phyloP scores from a whole-genome alignment of 164 flowering plant species.

The Liquidambar formosana region DNA sequence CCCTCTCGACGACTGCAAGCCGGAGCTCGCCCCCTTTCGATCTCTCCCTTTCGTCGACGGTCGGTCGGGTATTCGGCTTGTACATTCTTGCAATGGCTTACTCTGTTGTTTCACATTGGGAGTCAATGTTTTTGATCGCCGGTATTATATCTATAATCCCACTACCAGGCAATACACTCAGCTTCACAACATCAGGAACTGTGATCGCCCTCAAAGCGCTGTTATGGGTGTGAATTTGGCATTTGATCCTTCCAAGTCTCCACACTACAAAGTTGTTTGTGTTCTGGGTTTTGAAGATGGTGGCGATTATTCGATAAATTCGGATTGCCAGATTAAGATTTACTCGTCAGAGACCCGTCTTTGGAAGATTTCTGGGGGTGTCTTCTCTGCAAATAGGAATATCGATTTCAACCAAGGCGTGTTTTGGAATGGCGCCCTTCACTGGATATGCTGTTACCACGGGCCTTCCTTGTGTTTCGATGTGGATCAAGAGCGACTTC shows the following conservation, averaged over 20 bases:
- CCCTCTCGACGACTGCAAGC: background rate
- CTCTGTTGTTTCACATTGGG: constrained; percentile 1
- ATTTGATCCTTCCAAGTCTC: constrained; percentile 22
- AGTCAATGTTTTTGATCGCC: background rate
- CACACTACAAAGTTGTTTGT: constrained; percentile 21
- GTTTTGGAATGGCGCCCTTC: constrained; percentile 22
- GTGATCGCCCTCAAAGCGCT: too few relatives aligned
- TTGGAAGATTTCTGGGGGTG: constrained; percentile 11
- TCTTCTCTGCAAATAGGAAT: background rate
- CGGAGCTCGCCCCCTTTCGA: constrained; percentile 6
- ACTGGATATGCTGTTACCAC: too few relatives aligned
- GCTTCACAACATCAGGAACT: too few relatives aligned
- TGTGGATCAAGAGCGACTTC: constrained; percentile 8
- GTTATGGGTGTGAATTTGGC: constrained; percentile 11
- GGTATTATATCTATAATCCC: constrained; percentile 23
- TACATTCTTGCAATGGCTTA: constrained; percentile 28
- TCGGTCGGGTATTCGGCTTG: constrained; percentile 1
- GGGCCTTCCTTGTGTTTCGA: constrained; percentile 13
- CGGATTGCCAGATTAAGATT: constrained; percentile 20
- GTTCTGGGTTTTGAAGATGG: background rate
- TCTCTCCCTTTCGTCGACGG: background rate
- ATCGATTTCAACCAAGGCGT: constrained; percentile 6
- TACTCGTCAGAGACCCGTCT: constrained; percentile 14
- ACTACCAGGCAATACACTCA: constrained; percentile 14
- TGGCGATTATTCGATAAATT: too few relatives aligned